Base-by-base conservation (phyloP, 495 filamentous ascomycete species). In the Filosporella fistucella region DNA sequence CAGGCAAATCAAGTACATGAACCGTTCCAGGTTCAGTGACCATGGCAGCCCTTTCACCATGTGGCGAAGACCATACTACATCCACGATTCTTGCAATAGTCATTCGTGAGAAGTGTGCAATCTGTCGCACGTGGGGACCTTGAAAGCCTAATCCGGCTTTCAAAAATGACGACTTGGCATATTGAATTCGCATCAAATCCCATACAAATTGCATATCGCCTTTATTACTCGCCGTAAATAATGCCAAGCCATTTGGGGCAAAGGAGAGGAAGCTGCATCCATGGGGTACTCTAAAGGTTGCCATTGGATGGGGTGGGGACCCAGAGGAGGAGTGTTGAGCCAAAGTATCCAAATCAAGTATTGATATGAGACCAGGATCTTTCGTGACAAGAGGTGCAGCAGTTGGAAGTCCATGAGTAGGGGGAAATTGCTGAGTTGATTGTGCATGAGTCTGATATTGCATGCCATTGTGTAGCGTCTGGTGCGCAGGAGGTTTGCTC, bases 211-310 rank as follows among this genome's bases (percentile, higher is more conserved):
- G 83, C 4, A 93, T 79, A 58, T 98, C 93, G 9, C 93, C 93
- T 54, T 95, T 96, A 55, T 78, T 85, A 62, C 86, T 96, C 14
- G 87, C 91, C 1, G 88, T 97, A 51, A 98, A 79, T 9, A 98
- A 69, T 60, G 81, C 79, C 2, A 95, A 66, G 2, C 91, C 91
- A 36, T 78, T 85, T 0, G 93, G 91, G 35, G 90, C 82, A 44
- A 98, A 87, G 0, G 91, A 94, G 17, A 98, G 64, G 59, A 87
- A 91, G 62, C 93, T 96, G 64, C 90, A 96, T 18, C 93, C 93
- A 40, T 85, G 78, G 7, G 85, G 84, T 4, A 86, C 72, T 17
- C 80, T 77, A 55, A 97, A 95, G 0, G 89, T 91, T 6, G 86
- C 82, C 36, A 89, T 62, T 2, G 89, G 87, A 40, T 81, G 74